Evolutionary conservation across 2,329 filamentous ascomycete genomes (phyloP).

Genomic region (Diplodia mutila): DNA sequence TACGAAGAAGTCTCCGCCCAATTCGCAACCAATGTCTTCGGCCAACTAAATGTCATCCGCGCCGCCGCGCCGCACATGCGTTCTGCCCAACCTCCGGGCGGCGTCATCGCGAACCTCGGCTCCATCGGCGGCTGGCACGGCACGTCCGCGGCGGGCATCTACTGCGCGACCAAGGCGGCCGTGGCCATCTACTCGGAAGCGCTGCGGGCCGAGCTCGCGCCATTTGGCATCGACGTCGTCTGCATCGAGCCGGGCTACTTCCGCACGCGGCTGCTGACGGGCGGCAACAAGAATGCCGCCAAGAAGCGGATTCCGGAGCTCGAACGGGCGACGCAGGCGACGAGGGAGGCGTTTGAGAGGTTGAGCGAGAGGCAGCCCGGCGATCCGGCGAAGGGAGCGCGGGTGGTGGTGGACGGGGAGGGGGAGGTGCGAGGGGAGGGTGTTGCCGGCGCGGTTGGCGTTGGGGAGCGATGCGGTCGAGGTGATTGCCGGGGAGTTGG

Average conservation of each 20-base stretch:
- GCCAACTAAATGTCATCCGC: slow-evolving; percentile 95
- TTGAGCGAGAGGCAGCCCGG: slow-evolving; percentile 51
- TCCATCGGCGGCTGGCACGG: slow-evolving; percentile 85
- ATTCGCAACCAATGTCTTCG: slow-evolving; percentile 92
- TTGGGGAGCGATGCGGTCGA: neutral
- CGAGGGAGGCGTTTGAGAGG: neutral
- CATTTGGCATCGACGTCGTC: slow-evolving; percentile 79
- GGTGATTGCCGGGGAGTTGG: neutral
- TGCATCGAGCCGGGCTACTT: slow-evolving; percentile 76
- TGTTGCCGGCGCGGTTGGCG: neutral
- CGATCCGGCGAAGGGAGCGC: slow-evolving; percentile 58
- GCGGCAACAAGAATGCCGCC: slow-evolving; percentile 6
- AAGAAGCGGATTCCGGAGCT: slow-evolving; percentile 39
- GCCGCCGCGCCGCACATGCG: slow-evolving; percentile 85
- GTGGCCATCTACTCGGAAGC: slow-evolving; percentile 83
- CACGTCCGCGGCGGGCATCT: slow-evolving; percentile 84
- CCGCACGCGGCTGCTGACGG: slow-evolving; percentile 34
- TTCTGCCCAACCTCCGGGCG: slow-evolving; percentile 62
- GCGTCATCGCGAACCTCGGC: slow-evolving; percentile 95
- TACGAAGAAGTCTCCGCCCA: slow-evolving; percentile 80
- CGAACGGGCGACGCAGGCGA: slow-evolving; percentile 7
- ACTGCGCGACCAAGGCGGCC: slow-evolving; percentile 90
- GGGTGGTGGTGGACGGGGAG: slow-evolving; percentile 57
- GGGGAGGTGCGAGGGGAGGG: slow-evolving; percentile 44
- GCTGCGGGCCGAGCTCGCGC: slow-evolving; percentile 79